These are phyloP conservation scores for Hirsutella rhossiliensis DNA, from an alignment of 2,329 filamentous ascomycete species.

Conservation along the genomic window DNA sequence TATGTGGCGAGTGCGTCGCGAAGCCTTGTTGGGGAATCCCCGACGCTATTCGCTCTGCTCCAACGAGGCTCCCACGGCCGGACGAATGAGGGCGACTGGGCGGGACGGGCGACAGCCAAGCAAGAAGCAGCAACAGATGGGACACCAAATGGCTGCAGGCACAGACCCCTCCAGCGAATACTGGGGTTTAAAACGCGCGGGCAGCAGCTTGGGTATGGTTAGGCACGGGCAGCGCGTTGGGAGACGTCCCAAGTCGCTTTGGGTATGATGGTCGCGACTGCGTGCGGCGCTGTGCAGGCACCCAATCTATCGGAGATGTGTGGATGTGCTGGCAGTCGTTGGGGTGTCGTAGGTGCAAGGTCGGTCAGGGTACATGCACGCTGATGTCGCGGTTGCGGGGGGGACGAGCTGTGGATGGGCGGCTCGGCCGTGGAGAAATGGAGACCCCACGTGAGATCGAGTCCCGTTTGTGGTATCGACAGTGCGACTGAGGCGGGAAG, in stretches of 20 bases:
- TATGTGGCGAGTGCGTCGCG: constrained; percentile 12
- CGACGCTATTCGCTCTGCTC: constrained; percentile 11
- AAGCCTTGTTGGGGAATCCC: constrained; percentile 8
- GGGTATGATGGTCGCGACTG: constrained; percentile 27
- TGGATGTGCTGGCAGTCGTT: constrained; percentile 49
- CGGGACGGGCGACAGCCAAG: constrained; percentile 5
- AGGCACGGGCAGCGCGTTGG: constrained; percentile 28
- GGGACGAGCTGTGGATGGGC: constrained; percentile 13
- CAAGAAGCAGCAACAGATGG: constrained; percentile 3
- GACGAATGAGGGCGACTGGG: constrained; percentile 8
- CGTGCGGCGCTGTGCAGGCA: constrained; percentile 29
- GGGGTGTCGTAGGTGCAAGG: constrained; percentile 31
- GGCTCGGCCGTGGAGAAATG: constrained; percentile 20
- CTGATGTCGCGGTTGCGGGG: constrained; percentile 29
- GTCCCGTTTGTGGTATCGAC: constrained; percentile 1
- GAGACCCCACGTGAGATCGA: constrained; percentile 31
- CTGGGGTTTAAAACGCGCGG: constrained; percentile 18
- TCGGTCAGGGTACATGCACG: constrained; percentile 48
- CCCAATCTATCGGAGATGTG: constrained; percentile 47
- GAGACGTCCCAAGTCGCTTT: constrained; percentile 21
- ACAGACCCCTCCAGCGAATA: constrained; percentile 13
- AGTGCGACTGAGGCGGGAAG: constrained; percentile 5
- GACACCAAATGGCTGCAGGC: constrained; percentile 12
- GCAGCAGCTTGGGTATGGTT: constrained; percentile 26
- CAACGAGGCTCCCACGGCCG: constrained; percentile 3